A percentile compares a stretch with the other conserved stretches of the same genome.
These are phyloP conservation scores for Hibiscus tridactylites DNA, from an alignment of 345 rosid genomes.

Conservation along the genomic window DNA sequence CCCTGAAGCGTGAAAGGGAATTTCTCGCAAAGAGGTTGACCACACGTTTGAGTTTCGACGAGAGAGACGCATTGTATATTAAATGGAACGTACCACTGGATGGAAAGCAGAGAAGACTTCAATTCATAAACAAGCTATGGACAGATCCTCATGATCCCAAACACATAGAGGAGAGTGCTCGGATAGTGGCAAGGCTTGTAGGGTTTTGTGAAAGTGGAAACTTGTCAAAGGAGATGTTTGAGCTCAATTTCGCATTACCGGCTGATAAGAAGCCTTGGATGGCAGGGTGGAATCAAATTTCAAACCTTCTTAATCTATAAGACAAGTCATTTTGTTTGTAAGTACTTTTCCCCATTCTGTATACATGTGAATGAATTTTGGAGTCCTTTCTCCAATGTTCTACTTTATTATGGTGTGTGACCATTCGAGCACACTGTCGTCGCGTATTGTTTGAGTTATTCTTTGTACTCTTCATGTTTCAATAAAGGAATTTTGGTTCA, in stretches of 20 bases:
- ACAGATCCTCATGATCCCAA: conserved; percentile 80
- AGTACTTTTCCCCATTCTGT: conserved; percentile 18
- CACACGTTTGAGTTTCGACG: conserved; percentile 62
- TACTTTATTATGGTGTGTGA: conserved; percentile 6
- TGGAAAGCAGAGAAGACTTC: conserved; percentile 93
- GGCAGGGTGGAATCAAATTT: conserved; percentile 86
- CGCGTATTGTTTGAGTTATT: background rate
- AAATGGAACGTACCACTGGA: conserved; percentile 93
- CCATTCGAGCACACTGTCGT: background rate
- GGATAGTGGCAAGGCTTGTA: conserved; percentile 88
- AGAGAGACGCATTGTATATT: conserved; percentile 71
- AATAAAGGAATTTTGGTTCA: background rate
- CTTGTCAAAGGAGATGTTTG: conserved; percentile 97
- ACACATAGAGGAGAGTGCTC: conserved; percentile 89
- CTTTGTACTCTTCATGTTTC: conserved; percentile 16
- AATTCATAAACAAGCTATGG: conserved; percentile 92
- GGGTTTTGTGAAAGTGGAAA: conserved; percentile 84
- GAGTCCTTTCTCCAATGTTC: conserved; percentile 24
- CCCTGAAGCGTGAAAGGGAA: conserved; percentile 83
- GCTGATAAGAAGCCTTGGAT: conserved; percentile 83
- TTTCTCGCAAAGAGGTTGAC: conserved; percentile 83
- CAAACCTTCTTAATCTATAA: conserved; percentile 73
- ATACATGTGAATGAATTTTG: conserved; percentile 33
- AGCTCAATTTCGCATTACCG: conserved; percentile 88
- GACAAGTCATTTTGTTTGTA: conserved; percentile 15